These are phyloP conservation scores for Paecilomyces sp. DNA, from an alignment of 2,329 filamentous ascomycete species.

Conservation along the genomic window DNA sequence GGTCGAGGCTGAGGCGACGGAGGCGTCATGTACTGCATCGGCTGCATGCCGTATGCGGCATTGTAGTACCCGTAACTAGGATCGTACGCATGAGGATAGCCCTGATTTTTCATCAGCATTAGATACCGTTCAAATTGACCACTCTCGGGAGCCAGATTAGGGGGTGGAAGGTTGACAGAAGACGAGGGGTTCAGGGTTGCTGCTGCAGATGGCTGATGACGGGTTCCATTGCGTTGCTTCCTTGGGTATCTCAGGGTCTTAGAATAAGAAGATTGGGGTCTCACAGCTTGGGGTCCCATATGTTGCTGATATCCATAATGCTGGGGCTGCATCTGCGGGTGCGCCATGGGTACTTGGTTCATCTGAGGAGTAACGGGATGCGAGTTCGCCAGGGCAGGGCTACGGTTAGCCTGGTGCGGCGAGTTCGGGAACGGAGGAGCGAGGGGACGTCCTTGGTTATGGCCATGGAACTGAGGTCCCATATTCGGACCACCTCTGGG, in stretches of 20 bases:
- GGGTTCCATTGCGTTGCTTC: constrained; percentile 20
- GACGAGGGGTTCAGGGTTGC: constrained; percentile 14
- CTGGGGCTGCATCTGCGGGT: constrained; percentile 56
- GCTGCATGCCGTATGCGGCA: constrained; percentile 31
- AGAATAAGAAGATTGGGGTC: constrained; percentile 31
- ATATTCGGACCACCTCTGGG: constrained; percentile 45
- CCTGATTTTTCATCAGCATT: constrained; percentile 59
- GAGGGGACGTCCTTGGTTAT: constrained; percentile 34
- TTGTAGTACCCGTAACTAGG: constrained; percentile 39
- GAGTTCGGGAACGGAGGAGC: constrained; percentile 53
- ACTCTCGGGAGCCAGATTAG: constrained; percentile 62
- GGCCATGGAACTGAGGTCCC: constrained; percentile 44
- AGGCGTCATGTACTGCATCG: constrained; percentile 35
- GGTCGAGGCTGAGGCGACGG: constrained; percentile 41
- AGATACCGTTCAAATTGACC: constrained; percentile 68
- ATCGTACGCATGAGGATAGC: constrained; percentile 50
- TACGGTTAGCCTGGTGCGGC: constrained; percentile 56
- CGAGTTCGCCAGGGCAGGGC: constrained; percentile 59
- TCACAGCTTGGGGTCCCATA: constrained; percentile 56
- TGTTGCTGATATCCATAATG: constrained; percentile 52
- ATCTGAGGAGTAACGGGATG: constrained; percentile 65
- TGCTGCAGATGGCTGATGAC: constrained; percentile 12
- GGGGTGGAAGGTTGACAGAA: constrained; percentile 21
- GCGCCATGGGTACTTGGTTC: constrained; percentile 62
- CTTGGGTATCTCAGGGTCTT: constrained; percentile 25